Percentiles rank a stretch among this genome's conserved stretches.
These are phyloP conservation scores for Arxiozyma bovina DNA, from an alignment of 1,139 yeast genomes.

Conservation along the genomic window DNA sequence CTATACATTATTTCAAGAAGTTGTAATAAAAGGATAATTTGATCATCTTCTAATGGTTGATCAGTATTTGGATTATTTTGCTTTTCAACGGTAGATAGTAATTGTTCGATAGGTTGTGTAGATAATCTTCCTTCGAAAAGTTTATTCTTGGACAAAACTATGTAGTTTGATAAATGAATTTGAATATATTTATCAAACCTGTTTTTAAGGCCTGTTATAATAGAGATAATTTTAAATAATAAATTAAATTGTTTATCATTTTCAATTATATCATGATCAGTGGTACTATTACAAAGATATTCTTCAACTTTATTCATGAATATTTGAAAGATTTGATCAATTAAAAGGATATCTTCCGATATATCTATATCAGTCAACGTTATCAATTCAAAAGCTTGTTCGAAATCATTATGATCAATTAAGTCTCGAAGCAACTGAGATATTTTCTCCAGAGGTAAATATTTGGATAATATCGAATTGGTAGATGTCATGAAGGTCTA, in stretches of 20 bases:
- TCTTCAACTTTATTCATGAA: background rate
- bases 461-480: conserved; percentile 1
- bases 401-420: conserved; percentile 1
- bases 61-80: background rate
- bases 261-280: background rate
- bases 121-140: background rate
- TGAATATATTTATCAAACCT: background rate
- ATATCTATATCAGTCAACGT: background rate
- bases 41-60: background rate
- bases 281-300: background rate
- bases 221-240: background rate
- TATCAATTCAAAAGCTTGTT: conserved; percentile 5
- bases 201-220: background rate
- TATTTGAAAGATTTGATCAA: background rate
- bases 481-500: background rate
- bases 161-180: background rate
- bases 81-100: background rate
- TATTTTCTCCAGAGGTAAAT: conserved; percentile 1
- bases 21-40: background rate
- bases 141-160: background rate
- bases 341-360: background rate
- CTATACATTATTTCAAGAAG: background rate
- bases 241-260: conserved; percentile 1
- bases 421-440: background rate
- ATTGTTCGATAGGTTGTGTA: background rate